Base-by-base conservation (phyloP, 208 protist genomes). In the Novymonas esmeraldas region DNA sequence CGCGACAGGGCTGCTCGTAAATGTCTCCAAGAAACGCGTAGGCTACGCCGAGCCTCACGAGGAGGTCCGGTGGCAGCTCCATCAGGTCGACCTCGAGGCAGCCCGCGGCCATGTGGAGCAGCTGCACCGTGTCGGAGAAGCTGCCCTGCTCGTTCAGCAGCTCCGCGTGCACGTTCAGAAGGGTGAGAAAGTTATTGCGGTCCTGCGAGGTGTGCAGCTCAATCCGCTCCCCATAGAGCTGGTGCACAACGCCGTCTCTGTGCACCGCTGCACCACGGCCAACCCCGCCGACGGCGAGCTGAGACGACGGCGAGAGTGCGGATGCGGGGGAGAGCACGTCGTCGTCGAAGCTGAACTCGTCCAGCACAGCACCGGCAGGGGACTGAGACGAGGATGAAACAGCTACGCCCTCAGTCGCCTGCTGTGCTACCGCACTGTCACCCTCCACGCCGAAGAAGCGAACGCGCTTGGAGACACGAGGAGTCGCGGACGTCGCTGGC, bases 111-210 rank as follows among this genome's bases (percentile, higher is more conserved):
- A 85, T 84, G 57, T 92, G 73, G 34, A 94, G 56, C 49, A 94
- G 70, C 28, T 77, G 76, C 29, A 94, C 76, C 6, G 87, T 92
- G 45, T 93, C 87, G n/a, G 52, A 50, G 61, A 92, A 94, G 41
- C 84, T 85, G 39, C 89, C 88, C 48, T 83, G 78, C 69, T 96
- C 88, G 70, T 92, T 94, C 18, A 94, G 72, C 31, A 96, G 79
- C 75, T 96, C 92, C 11, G 89, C 73, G 55, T 95, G 87, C 3
- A 96, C 89, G 72, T 96, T 96, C 46, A 96, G 61, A 48, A 96
- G 75, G 9, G 84, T 96, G 31, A 96, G 76, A 64, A 96, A 95
- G 66, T 91, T 89, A 34, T 77, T 78, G 57, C 86, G 87, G 29
- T 73, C 71, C 28, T 71, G 61, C 7, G 69, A 39, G 18, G 77